phyloP scores from a whole-genome alignment of 805 yeast species.

The Komagataella pseudopastoris region DNA sequence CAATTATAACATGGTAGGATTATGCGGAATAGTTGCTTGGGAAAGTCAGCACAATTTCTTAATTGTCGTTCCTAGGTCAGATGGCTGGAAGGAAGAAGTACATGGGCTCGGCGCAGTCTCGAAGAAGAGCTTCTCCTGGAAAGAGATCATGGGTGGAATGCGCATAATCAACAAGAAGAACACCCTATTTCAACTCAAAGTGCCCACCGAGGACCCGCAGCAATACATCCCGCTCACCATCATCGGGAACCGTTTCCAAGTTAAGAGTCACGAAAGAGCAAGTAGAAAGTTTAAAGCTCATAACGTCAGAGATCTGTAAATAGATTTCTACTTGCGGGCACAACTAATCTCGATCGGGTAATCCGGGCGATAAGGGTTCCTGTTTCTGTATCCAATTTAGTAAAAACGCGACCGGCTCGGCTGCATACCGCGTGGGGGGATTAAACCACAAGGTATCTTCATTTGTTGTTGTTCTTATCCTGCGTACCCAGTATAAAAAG shows the following conservation, averaged over 20 bases:
- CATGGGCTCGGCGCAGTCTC: conserved; percentile 5
- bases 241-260: conserved; percentile 67
- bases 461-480: neutral
- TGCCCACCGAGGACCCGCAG: conserved; percentile 20
- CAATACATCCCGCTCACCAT: conserved; percentile 44
- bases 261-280: conserved; percentile 69
- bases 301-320: conserved; percentile 26
- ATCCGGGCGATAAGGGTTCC: neutral
- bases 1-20: conserved; percentile 44
- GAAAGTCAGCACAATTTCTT: conserved; percentile 68
- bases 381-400: no score
- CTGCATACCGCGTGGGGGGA: neutral
- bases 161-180: conserved; percentile 57
- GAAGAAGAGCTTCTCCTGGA: conserved; percentile 1
- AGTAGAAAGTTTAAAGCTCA: conserved; percentile 78
- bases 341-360: neutral
- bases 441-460: neutral
- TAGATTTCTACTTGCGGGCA: neutral
- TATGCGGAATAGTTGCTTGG: conserved; percentile 68
- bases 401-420: neutral
- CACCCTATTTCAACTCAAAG: conserved; percentile 41
- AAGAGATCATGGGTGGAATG: conserved; percentile 43
- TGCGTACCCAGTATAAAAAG: neutral
- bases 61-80: conserved; percentile 34
- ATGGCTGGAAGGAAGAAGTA: conserved; percentile 20